A percentile compares a stretch with the other conserved stretches of the same genome.
Conservation (phyloP, 2,329 filamentous ascomycete species). For the Verticillium nonalfalfae region DNA sequence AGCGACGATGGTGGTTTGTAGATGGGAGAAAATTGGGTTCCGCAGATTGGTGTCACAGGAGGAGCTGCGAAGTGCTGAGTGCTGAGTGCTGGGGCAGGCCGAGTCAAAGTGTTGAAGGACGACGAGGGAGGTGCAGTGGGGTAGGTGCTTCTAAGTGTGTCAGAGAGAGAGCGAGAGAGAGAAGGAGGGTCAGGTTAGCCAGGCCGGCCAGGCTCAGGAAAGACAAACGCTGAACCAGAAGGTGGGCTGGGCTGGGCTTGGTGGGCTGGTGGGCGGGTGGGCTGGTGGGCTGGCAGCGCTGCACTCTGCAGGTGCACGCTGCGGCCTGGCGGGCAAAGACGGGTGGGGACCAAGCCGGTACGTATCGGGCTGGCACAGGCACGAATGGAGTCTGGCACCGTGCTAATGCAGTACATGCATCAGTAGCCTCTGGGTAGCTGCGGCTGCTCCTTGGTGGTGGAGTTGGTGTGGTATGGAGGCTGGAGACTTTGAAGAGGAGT, state of each 20-base stretch:
- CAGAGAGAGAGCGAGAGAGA: neutral
- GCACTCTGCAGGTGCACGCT: neutral
- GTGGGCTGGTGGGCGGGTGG: neutral
- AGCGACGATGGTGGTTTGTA: neutral
- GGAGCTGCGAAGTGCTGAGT: neutral
- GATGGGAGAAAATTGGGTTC: neutral
- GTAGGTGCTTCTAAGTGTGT: neutral
- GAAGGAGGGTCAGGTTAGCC: neutral
- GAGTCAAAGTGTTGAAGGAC: conserved; percentile 3
- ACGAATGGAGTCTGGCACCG: neutral
- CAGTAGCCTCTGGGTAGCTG: neutral
- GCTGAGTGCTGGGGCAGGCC: neutral
- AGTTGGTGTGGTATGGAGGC: neutral
- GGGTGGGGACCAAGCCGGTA: neutral
- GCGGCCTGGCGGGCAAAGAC: neutral
- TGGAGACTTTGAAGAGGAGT: neutral
- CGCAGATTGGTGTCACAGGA: neutral
- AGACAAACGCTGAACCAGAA: neutral
- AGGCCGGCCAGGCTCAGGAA: neutral
- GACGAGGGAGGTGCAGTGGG: neutral
- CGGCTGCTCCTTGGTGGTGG: neutral
- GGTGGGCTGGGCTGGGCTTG: neutral
- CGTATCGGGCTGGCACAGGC: neutral
- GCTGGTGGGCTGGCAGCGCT: neutral
- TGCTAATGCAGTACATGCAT: neutral